Evolutionary conservation across 75 land plant species (phyloP).

Genomic region (Sequoiadendron giganteum): DNA sequence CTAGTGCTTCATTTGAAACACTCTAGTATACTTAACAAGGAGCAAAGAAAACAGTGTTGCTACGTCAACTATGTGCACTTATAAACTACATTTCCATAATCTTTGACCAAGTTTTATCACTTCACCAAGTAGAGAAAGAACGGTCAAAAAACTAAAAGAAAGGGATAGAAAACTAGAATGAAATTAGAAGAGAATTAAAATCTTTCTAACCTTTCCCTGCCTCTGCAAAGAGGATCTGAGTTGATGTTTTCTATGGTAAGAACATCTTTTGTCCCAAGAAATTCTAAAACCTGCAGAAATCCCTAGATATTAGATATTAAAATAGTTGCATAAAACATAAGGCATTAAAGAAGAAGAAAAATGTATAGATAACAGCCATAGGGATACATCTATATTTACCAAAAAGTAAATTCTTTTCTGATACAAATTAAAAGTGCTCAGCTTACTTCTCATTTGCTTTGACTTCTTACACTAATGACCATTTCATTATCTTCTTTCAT

Average conservation of each 20-base stretch:
- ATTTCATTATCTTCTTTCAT: too few species aligned
- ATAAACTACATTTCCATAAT: not conserved
- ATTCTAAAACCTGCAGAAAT: slow-evolving; percentile 64
- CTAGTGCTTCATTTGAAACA: not conserved
- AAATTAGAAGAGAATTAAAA: not conserved
- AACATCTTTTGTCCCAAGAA: slow-evolving; percentile 54
- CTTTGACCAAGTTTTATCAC: not conserved
- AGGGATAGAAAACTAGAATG: not conserved
- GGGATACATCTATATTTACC: too few species aligned
- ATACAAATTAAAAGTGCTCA: too few species aligned
- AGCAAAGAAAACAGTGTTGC: not conserved
- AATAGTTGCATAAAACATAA: too few species aligned
- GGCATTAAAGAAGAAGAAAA: too few species aligned
- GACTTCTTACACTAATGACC: too few species aligned
- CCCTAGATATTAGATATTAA: not conserved
- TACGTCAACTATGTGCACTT: not conserved
- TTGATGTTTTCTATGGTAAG: slow-evolving; percentile 60
- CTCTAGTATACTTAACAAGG: not conserved
- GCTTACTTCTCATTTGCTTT: too few species aligned
- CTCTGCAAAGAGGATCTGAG: slow-evolving; percentile 55
- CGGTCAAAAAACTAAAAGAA: not conserved
- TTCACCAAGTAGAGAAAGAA: not conserved
- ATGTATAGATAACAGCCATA: too few species aligned
- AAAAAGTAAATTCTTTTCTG: too few species aligned
- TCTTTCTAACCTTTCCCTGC: slow-evolving; percentile 69